Base-by-base conservation (phyloP, 2,329 filamentous ascomycete species). In the Colletotrichum sp. region DNA sequence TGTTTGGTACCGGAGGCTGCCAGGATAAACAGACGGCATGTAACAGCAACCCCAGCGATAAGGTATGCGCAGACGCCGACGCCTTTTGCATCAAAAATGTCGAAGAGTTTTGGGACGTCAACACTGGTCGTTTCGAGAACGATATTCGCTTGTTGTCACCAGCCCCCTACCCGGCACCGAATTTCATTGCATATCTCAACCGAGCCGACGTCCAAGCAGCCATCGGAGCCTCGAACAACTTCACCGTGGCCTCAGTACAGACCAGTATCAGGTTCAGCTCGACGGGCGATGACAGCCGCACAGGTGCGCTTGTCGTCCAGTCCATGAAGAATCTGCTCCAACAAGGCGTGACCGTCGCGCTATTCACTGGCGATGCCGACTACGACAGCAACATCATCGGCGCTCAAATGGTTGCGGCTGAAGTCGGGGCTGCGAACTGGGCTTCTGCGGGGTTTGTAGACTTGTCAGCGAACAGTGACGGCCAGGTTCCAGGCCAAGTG, bases 351-450 rank as follows among this genome's bases (percentile, higher is more conserved):
- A 72, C 72, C 9, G 72, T 75, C 6, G 68, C 72, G n/a, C 32
- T 75, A 1, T 75, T 75, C 24, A 44, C 28, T 0, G 72, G 72
- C 8, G 72, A 75, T 18, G 72, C 72, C 6, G 72, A 75, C 36
- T 75, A 75, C 13, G 72, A 75, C 18, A 72, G 72, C 36, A 75
- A 75, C 63, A 44, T 75, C 1, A 72, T 72, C 3, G 72, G 72
- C 28, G 72, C 68, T 1, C 26, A 72, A 12, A 39, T 67, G 18
- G 72, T 75, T 0, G 68, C 72, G 2, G 52, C 34, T 16, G 44
- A 66, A 34, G 34, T 75, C 8, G 60, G 60, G 16, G 60, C 72
- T 2, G 52, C 68, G 1, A 72, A 72, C 8, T 75, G 68, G 68
- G 62, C 34, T 3, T 22, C 32, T 9, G 60, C 72, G 9, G 72